A percentile compares a stretch with the other conserved stretches of the same genome.
Evolutionary conservation across 768 basidiomycete genomes (phyloP).

Genomic region (Gyrodon lividus): DNA sequence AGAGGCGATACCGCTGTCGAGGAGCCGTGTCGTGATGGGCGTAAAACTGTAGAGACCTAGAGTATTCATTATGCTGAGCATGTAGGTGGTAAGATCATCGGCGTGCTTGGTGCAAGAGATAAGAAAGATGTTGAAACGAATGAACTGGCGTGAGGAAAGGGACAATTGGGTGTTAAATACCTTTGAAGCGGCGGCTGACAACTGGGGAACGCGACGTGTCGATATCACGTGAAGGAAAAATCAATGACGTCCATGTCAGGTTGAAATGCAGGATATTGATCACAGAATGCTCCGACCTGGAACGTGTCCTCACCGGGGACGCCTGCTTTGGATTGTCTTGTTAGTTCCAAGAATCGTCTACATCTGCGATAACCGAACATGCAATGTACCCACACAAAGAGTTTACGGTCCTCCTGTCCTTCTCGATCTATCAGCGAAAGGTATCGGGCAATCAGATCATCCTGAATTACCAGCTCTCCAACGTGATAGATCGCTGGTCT

Average conservation of each 20-base stretch:
- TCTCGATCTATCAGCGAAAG: too few species aligned
- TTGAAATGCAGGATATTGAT: too few species aligned
- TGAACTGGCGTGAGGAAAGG: not conserved
- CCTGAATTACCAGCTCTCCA: too few species aligned
- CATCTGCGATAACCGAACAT: too few species aligned
- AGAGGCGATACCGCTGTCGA: conserved; percentile 21
- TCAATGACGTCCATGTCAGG: conserved; percentile 2
- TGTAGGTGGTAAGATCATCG: conserved; percentile 4
- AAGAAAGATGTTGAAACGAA: not conserved
- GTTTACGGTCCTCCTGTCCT: too few species aligned
- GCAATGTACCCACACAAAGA: too few species aligned
- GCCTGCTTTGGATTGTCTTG: too few species aligned
- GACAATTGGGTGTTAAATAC: conserved; percentile 1
- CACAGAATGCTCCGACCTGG: too few species aligned
- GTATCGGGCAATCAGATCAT: too few species aligned
- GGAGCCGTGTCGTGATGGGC: conserved; percentile 21
- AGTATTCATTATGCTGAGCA: conserved; percentile 18
- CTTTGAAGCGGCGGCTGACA: conserved; percentile 1
- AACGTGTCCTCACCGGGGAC: not conserved
- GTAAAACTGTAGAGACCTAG: conserved; percentile 28
- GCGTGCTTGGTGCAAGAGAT: not conserved
- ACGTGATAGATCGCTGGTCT: too few species aligned
- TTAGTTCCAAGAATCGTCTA: too few species aligned
- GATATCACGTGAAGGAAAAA: conserved; percentile 24
- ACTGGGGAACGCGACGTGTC: not conserved